Evolutionary conservation across 768 basidiomycete genomes (phyloP), one percentile per base, ranked within the genome.

Genomic region (Omphalotus guepiniiformis): DNA sequence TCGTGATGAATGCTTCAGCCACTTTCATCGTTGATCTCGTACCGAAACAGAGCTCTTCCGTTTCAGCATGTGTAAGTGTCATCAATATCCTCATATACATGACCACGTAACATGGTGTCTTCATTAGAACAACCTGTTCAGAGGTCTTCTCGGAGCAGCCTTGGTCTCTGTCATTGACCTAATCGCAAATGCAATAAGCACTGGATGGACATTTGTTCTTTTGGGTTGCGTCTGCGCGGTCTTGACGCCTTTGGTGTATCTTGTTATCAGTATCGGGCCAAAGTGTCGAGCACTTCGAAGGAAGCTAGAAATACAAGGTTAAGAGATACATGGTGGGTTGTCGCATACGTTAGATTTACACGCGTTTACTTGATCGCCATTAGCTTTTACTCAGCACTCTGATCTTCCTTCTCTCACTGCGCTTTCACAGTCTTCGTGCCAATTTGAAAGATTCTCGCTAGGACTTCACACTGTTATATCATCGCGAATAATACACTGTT

Each of bases 1-100:
- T 69, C 4, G 51, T 80, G 18, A 73, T 85, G 76, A 87, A 79
- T 56, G 65, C 67, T 1, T 59, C 70, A 1, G 79, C 82, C 52
- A 85, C 84, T 0, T 64, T 88, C 21, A 72, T 85, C 56, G 69
- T 88, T 21, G 85, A 88, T 60, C 68, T 86, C 27, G 64, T 76
- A 5, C 85, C 85, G 3, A 54, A 60, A 0, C 81, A 83, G 47
- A 74, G 83, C 30, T 83, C 84, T 9, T 79, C 84, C 5, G 73
- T 85, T 6, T 85, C 82, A 1, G 85, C 84, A 40, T 88, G 85
- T 47, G 85, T 87, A 59, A 55, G 83, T 73, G 21, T 39, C 5
- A 4, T 5, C 6, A 6, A n/a, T 19, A 39, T 9, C 39, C 7
- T 38, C n/a, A n/a, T n/a, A 6, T 6, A 38, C 36, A 7, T 7